phyloP scores from a whole-genome alignment of 257 asterid genomes.

The Rubia yunnanensis region DNA sequence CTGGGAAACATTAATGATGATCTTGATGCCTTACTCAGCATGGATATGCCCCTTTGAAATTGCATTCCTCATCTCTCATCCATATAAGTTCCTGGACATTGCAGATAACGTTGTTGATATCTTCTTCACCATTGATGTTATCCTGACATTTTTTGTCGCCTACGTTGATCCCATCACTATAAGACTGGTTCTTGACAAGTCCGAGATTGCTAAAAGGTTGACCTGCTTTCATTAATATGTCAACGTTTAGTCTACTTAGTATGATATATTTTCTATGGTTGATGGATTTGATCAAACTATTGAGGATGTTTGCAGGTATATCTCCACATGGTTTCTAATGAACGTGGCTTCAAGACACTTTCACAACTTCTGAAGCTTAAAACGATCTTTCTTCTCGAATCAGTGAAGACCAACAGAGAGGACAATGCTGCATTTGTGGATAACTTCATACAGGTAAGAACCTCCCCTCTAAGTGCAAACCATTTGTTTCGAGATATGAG shows the following conservation, averaged over 20 bases:
- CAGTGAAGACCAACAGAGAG: constrained; percentile 53
- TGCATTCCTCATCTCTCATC: constrained; percentile 40
- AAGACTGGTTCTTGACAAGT: constrained; percentile 43
- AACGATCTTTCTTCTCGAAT: constrained; percentile 44
- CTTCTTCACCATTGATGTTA: constrained; percentile 58
- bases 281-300: not conserved
- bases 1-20: constrained; percentile 80
- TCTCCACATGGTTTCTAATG: constrained; percentile 89
- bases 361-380: constrained; percentile 71
- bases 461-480: no score
- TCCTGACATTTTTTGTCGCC: constrained; percentile 76
- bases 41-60: constrained; percentile 85
- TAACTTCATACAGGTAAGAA: constrained; percentile 64
- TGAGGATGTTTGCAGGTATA: constrained; percentile 39
- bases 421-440: constrained; percentile 57
- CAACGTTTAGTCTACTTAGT: no score
- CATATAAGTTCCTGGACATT: constrained; percentile 27
- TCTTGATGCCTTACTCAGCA: constrained; percentile 62
- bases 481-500: constrained; percentile 50
- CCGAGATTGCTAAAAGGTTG: constrained; percentile 61
- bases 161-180: constrained; percentile 66
- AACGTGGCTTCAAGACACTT: constrained; percentile 80
- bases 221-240: not conserved
- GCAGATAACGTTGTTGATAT: constrained; percentile 56
- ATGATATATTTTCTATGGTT: no score